These are phyloP conservation scores for Leccinum arenicola DNA, from an alignment of 768 basidiomycete genomes.

Conservation along the genomic window DNA sequence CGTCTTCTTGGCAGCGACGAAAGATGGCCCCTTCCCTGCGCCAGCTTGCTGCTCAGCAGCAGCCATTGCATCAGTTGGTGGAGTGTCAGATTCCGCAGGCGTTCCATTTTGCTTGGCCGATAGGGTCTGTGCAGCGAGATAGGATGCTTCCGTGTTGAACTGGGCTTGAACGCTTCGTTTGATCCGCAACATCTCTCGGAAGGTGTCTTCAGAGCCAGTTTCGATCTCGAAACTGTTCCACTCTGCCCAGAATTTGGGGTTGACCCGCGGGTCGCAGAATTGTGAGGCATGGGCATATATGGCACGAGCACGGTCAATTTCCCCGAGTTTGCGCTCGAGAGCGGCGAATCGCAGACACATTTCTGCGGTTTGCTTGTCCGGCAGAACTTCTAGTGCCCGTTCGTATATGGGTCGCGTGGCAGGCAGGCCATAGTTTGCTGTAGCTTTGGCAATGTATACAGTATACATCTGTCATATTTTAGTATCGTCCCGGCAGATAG, in stretches of 20 bases:
- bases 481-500: slow-evolving; percentile 1
- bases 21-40: slow-evolving; percentile 58
- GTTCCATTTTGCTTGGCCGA: slow-evolving; percentile 60
- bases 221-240: slow-evolving; percentile 99
- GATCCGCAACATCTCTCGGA: slow-evolving; percentile 92
- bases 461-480: slow-evolving; percentile 74
- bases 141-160: slow-evolving; percentile 96
- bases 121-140: slow-evolving; percentile 86
- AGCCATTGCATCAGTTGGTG: slow-evolving; percentile 78
- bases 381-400: slow-evolving; percentile 87
- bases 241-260: slow-evolving; percentile 92
- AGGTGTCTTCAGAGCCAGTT: slow-evolving; percentile 98
- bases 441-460: slow-evolving; percentile 96
- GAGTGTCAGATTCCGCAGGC: slow-evolving; percentile 41
- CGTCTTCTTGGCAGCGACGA: slow-evolving; percentile 72
- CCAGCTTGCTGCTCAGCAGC: slow-evolving; percentile 69
- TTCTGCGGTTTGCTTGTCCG: slow-evolving; percentile 91
- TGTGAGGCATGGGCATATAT: slow-evolving; percentile 98
- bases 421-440: slow-evolving; percentile 92
- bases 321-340: slow-evolving; percentile 95
- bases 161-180: slow-evolving; percentile 98
- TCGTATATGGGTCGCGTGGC: slow-evolving; percentile 97
- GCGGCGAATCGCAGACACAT: slow-evolving; percentile 97
- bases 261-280: slow-evolving; percentile 94
- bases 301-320: slow-evolving; percentile 95